Base-by-base conservation (phyloP, 495 filamentous ascomycete genomes). In the Trichoderma gamsii region DNA sequence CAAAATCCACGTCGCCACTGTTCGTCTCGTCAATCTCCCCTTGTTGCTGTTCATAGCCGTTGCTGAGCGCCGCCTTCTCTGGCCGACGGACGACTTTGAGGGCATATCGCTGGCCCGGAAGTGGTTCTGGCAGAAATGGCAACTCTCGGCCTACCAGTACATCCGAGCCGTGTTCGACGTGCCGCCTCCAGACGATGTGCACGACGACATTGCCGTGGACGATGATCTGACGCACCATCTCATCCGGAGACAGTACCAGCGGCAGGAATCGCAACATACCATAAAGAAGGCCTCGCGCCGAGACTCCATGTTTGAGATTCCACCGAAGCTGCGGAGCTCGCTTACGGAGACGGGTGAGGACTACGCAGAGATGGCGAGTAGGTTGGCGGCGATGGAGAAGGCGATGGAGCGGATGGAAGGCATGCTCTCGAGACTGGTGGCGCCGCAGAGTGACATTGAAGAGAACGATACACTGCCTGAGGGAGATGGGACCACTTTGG, bases 1-100 rank as follows among this genome's bases (percentile, higher is more conserved):
- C 77, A 92, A 91, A 72, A 85, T 91, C 68, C 90, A 92, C 72
- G 86, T 92, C 63, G 79, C 83, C 64, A 80, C 80, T 13, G 84
- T 91, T 16, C 86, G 88, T 41, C 68, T 83, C 12, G 78, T 89
- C 72, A 92, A 92, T 71, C 78, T 86, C 2, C 89, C 89, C 1
- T 72, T 92, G 6, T 79, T 92, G 0, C 79, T 90, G 41, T 35
- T 85, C 67, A 86, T 92, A 68, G 81, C 82, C 41, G 61, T 85
- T 21, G 80, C 83, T 66, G 88, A 89, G 73, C 86, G 88, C 52
- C 80, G 82, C 56, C 71, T 75, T 3, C 73, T 83, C 23, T 81
- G 79, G 76, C 75, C 76, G 4, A 69, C 69, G 35, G 70, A 71
- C 21, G 25, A 23, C 16, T 16, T 21, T 18, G 29, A 56, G 7